A percentile compares a stretch with the other conserved stretches of the same genome.
These are phyloP conservation scores for Verbena officinalis DNA, from an alignment of 257 asterid species.

Conservation along the genomic window DNA sequence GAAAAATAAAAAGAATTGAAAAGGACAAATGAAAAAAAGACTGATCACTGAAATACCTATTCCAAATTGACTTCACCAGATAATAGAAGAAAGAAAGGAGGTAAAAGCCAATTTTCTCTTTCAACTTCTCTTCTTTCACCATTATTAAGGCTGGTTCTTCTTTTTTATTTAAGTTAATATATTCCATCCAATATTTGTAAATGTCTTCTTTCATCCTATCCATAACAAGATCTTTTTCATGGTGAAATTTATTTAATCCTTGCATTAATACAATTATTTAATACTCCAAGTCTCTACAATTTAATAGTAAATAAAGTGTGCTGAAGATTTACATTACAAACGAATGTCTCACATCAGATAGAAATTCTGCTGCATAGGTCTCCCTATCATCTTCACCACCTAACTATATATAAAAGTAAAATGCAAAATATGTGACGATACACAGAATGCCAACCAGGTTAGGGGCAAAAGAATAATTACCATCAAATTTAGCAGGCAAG, in stretches of 20 bases:
- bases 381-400: neutral
- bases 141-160: no score
- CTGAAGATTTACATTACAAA: neutral
- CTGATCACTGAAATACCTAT: neutral
- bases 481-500: constrained; percentile 85
- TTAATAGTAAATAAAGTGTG: neutral
- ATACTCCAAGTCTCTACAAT: neutral
- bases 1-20: no score
- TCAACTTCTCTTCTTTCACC: no score
- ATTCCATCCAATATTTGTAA: no score
- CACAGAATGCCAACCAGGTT: constrained; percentile 20
- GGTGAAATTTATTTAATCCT: no score
- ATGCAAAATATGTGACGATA: constrained; percentile 13
- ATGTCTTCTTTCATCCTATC: no score
- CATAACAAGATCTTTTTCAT: no score
- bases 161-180: no score
- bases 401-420: neutral
- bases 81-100: no score
- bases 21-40: neutral
- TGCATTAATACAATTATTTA: neutral
- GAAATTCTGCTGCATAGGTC: neutral
- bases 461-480: constrained; percentile 43
- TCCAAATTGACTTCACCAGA: neutral
- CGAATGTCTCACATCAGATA: neutral
- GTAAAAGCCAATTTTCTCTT: no score